Base-by-base conservation (phyloP, 495 filamentous ascomycete species). In the Alectoria sarmentosa region DNA sequence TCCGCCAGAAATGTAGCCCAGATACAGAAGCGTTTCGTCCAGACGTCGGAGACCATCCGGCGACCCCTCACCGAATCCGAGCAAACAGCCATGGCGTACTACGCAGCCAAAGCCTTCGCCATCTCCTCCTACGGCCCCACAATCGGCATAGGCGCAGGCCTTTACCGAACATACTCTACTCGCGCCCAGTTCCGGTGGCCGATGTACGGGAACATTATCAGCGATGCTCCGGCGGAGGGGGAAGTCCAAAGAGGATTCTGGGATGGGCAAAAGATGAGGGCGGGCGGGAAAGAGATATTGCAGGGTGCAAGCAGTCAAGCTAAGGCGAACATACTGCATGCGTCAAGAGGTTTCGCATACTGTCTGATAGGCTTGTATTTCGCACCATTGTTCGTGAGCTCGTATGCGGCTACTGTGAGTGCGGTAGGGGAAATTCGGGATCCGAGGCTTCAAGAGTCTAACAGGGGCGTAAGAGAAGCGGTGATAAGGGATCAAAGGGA, bases 1-100 rank as follows among this genome's bases (percentile, higher is more conserved):
- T 6, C 38, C 41, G 4, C 41, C 30, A 13, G 17, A 19, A 21
- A 60, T 46, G 21, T 17, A 1, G 9, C 28, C n/a, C 15, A 17
- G 7, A 64, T 66, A 42, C 26, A 63, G 23, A 55, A 30, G 1
- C 60, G 44, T 14, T n/a, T 60, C n/a, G 37, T 23, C 37, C 5
- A 28, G 1, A 17, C 23, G 6, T 56, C 63, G 5, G 19, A 48
- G 0, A 10, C 37, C 23, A 28, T 66, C 28, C 21, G 10, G 21
- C 69, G 66, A 26, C 42, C 60, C 30, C 55, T 68, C 26, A 57
- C 66, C 41, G n/a, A 21, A 21, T 11, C 60, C 13, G 69, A 70
- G 34, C 21, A 30, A 19, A 5, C 57, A 4, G 63, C 69, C 14
- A 19, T 70, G 9, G 30, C 61, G 1, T 64, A 65, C 60, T 26